Conservation (phyloP, 495 filamentous ascomycete species). For the Aspergillus heteromorphus region DNA sequence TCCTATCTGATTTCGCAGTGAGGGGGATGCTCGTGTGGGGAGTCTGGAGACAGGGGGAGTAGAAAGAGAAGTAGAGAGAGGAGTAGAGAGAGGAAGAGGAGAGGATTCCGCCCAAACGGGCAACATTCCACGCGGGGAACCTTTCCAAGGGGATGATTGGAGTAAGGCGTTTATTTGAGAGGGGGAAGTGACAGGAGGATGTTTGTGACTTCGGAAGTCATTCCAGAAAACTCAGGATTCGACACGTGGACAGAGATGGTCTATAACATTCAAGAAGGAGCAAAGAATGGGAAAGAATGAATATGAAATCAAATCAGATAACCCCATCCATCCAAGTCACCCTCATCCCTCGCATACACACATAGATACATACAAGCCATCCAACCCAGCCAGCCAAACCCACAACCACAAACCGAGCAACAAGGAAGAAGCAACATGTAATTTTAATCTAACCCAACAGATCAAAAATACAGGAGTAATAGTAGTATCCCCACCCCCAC, state of each 20-base stretch:
- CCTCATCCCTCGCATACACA: background rate
- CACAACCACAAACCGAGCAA: no score
- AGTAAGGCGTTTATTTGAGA: conserved; percentile 39
- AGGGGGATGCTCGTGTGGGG: no score
- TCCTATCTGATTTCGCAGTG: background rate
- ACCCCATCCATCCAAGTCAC: no score
- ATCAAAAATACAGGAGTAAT: background rate
- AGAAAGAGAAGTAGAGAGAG: no score
- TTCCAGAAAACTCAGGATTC: no score
- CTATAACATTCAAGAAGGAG: no score
- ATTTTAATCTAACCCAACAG: no score
- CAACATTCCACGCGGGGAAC: conserved; percentile 5
- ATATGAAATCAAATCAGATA: no score
- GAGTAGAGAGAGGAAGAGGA: background rate
- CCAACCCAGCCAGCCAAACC: background rate
- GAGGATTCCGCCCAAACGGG: conserved; percentile 1
- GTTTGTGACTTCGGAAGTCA: conserved; percentile 48
- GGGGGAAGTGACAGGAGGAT: conserved; percentile 48
- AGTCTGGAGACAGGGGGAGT: no score
- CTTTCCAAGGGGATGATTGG: conserved; percentile 34
- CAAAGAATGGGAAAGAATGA: no score
- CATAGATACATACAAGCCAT: background rate
- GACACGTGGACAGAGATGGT: no score
- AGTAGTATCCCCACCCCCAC: background rate
- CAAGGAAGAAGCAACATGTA: no score